phyloP scores from a whole-genome alignment of 2,329 filamentous ascomycete genomes.

The Paecilomyces variotii region DNA sequence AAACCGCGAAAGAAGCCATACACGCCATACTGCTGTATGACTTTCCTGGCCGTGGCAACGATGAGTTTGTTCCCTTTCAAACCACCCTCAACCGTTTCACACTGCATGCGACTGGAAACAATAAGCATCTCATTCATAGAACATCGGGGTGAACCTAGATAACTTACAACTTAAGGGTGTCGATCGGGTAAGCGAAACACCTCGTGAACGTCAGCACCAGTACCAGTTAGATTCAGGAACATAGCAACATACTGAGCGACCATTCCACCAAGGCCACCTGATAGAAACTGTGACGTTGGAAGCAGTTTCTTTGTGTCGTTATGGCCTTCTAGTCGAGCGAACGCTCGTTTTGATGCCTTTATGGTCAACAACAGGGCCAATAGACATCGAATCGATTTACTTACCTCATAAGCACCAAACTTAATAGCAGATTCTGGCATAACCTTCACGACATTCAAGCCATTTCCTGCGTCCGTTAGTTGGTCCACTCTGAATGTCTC shows the following conservation, averaged over 20 bases:
- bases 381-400: constrained; percentile 7
- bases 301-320: constrained; percentile 71
- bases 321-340: constrained; percentile 83
- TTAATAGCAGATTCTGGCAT: constrained; percentile 99
- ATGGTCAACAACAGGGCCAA: constrained; percentile 9
- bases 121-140: constrained; percentile 6
- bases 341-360: constrained; percentile 73
- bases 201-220: constrained; percentile 34
- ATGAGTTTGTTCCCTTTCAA: constrained; percentile 77
- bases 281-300: constrained; percentile 78
- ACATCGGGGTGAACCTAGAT: background rate
- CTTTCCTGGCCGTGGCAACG: constrained; percentile 72
- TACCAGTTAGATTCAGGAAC: constrained; percentile 1
- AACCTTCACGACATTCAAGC: constrained; percentile 92
- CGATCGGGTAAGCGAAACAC: constrained; percentile 89
- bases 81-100: constrained; percentile 81
- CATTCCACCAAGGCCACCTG: constrained; percentile 87
- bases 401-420: constrained; percentile 87
- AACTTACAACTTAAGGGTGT: constrained; percentile 55
- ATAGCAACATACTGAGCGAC: constrained; percentile 64
- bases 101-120: constrained; percentile 68
- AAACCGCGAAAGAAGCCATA: constrained; percentile 81
- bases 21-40: constrained; percentile 70
- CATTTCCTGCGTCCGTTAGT: constrained; percentile 60
- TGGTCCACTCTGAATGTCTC: background rate